Conservation (phyloP, 1,284 basidiomycete genomes). For the Fistulinella cinereoalba region DNA sequence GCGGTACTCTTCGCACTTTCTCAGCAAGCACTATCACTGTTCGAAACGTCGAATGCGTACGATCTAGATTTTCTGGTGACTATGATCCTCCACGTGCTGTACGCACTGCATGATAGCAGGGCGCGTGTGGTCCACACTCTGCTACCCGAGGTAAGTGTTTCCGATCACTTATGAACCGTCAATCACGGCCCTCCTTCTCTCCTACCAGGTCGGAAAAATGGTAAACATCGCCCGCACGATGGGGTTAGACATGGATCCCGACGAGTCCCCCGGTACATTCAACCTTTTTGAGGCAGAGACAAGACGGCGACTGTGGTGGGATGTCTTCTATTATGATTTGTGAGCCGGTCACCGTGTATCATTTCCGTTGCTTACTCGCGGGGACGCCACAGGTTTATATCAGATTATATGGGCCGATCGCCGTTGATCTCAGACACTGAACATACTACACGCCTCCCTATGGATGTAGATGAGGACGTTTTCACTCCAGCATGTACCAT, state of each 20-base stretch:
- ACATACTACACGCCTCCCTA: constrained; percentile 33
- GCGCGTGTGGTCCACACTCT: constrained; percentile 40
- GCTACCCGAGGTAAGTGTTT: constrained; percentile 29
- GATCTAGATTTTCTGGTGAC: constrained; percentile 53
- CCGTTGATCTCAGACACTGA: constrained; percentile 47
- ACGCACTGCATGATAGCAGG: constrained; percentile 49
- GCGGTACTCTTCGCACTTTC: constrained; percentile 45
- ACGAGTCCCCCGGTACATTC: constrained; percentile 44
- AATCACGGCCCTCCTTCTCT: constrained; percentile 12
- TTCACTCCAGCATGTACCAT: constrained; percentile 46
- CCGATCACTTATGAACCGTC: constrained; percentile 28
- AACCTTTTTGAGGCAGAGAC: constrained; percentile 56
- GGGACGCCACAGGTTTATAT: constrained; percentile 51
- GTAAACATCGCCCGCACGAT: constrained; percentile 62
- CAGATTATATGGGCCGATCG: constrained; percentile 59
- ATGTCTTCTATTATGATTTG: constrained; percentile 69
- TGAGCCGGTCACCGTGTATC: constrained; percentile 37
- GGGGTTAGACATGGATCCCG: constrained; percentile 60
- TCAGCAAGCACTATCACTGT: constrained; percentile 43
- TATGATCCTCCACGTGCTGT: constrained; percentile 53
- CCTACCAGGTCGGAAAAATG: constrained; percentile 58
- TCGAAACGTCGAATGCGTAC: constrained; percentile 39
- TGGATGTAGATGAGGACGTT: constrained; percentile 51
- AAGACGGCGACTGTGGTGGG: constrained; percentile 69
- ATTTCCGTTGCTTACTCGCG: constrained; percentile 8